Evolutionary conservation across 208 protist species (phyloP).

Genomic region (Naegleria lovaniensis): DNA sequence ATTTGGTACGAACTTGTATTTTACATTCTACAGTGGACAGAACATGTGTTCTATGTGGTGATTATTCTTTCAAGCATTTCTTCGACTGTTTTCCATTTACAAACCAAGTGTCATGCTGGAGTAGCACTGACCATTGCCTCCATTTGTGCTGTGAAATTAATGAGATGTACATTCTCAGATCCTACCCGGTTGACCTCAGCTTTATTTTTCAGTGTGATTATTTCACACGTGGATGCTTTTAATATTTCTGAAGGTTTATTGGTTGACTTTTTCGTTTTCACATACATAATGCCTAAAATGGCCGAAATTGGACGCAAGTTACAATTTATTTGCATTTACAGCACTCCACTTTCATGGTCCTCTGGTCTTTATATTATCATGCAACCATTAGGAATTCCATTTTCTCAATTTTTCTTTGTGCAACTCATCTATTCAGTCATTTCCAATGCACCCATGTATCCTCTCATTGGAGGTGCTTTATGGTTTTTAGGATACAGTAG

Average conservation of each 20-base stretch:
- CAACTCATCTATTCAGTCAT: background rate
- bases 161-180: background rate
- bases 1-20: slow-evolving; percentile 9
- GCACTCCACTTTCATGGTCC: background rate
- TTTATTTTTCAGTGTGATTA: background rate
- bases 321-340: slow-evolving; percentile 12
- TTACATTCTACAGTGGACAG: background rate
- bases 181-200: background rate
- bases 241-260: background rate
- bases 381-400: background rate
- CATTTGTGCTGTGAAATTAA: background rate
- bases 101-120: background rate
- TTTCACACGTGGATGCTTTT: background rate
- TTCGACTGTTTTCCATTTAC: background rate
- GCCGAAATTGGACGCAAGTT: background rate
- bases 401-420: background rate
- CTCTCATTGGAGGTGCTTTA: background rate
- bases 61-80: background rate
- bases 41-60: background rate
- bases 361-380: background rate
- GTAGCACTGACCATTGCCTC: background rate
- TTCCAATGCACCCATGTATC: background rate
- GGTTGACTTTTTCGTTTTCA: slow-evolving; percentile 7
- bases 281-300: background rate
- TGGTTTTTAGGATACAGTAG: slow-evolving; percentile 2